These are phyloP conservation scores for Gliomastix tumulicola DNA, from an alignment of 2,329 filamentous ascomycete genomes.

Conservation along the genomic window DNA sequence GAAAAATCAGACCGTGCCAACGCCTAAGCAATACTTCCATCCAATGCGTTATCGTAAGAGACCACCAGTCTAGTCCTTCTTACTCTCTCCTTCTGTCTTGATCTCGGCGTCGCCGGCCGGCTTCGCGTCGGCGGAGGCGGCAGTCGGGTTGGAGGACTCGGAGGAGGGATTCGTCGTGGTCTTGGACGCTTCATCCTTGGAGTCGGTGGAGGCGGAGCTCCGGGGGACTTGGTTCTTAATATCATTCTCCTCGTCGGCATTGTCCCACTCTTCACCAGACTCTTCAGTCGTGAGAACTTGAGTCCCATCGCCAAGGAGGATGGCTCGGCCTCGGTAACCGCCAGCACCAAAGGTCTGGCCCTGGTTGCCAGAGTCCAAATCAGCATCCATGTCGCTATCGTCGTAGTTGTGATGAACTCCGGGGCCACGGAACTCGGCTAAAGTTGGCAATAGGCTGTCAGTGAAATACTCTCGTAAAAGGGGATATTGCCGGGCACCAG, in stretches of 20 bases:
- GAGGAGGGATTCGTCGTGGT: slow-evolving; percentile 5
- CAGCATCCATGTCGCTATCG: slow-evolving; percentile 71
- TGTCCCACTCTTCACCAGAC: slow-evolving; percentile 91
- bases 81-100: slow-evolving; percentile 16
- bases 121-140: slow-evolving; percentile 13
- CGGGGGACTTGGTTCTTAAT: slow-evolving; percentile 77
- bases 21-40: neutral
- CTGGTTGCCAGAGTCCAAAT: slow-evolving; percentile 64
- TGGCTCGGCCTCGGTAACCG: slow-evolving; percentile 78
- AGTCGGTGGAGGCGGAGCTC: slow-evolving; percentile 17
- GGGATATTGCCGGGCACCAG: slow-evolving; percentile 3
- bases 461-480: too few species aligned
- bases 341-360: slow-evolving; percentile 56
- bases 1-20: too few species aligned
- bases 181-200: slow-evolving; percentile 8
- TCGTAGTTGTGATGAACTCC: slow-evolving; percentile 78
- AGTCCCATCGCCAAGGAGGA: slow-evolving; percentile 90
- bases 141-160: slow-evolving; percentile 9
- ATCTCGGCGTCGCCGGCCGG: slow-evolving; percentile 14
- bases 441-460: too few species aligned
- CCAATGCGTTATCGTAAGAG: slow-evolving; percentile 4
- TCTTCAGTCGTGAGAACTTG: slow-evolving; percentile 84
- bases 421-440: slow-evolving; percentile 80
- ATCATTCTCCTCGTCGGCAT: slow-evolving; percentile 78
- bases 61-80: slow-evolving; percentile 28